These are phyloP conservation scores for Scheffersomyces illinoinensis DNA, from an alignment of 1,139 yeast genomes.

Conservation along the genomic window DNA sequence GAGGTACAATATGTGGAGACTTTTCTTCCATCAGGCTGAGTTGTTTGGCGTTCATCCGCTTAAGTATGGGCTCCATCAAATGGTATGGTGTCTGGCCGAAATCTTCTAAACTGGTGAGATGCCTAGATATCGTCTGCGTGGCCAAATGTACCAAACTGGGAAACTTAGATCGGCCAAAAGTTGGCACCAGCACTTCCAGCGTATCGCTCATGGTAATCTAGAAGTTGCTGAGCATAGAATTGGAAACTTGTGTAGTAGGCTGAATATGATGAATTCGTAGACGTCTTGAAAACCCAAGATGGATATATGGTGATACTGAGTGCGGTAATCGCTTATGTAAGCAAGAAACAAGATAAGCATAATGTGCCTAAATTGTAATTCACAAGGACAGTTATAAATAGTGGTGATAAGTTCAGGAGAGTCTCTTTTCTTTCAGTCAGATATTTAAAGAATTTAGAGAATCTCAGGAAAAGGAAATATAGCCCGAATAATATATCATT, in stretches of 20 bases:
- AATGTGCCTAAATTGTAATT: no score
- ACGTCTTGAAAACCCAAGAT: no score
- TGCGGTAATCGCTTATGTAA: not conserved
- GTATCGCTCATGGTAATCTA: not conserved
- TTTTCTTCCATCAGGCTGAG: conserved; percentile 42
- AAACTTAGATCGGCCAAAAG: not conserved
- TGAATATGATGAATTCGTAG: not conserved
- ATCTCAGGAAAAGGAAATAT: no score
- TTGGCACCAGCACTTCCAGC: not conserved
- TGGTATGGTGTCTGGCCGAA: conserved; percentile 53
- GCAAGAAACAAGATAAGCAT: no score
- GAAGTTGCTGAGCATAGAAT: not conserved
- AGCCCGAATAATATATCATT: no score
- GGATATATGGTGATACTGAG: not conserved
- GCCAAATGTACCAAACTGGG: conserved; percentile 15
- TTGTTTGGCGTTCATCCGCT: conserved; percentile 49
- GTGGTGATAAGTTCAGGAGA: not conserved
- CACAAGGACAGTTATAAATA: not conserved
- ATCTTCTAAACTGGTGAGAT: conserved; percentile 29
- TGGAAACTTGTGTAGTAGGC: not conserved
- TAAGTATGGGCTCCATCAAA: conserved; percentile 44
- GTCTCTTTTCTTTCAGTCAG: no score
- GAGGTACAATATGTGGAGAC: conserved; percentile 47
- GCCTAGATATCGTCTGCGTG: conserved; percentile 18
- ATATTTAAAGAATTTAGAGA: no score